Base-by-base conservation (phyloP, 2,329 filamentous ascomycete genomes). In the Knoxdaviesia capensis region DNA sequence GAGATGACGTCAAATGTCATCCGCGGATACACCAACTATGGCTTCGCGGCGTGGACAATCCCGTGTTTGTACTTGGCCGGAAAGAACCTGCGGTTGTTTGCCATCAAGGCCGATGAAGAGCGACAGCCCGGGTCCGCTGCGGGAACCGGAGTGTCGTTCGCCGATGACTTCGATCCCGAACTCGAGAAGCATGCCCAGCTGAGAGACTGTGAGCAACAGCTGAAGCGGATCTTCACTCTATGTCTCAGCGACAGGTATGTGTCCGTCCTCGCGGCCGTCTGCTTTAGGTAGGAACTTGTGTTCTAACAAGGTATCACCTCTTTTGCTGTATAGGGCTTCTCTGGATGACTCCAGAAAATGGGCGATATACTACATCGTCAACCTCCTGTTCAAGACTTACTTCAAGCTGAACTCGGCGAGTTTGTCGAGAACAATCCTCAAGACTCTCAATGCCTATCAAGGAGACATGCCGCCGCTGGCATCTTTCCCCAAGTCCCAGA, bases 321-420 rank as follows among this genome's bases (percentile, higher is more conserved):
- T 41, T 9, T 40, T 5, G 40, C 52, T 55, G 34, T 36, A 42
- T 52, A 88, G 84, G 59, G 81, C 82, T 46, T 77, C 81, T 9
- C 65, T 94, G 38, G 77, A 86, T 53, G 81, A 93, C 52, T 94
- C 88, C 6, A 77, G 90, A 43, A 98, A 96, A 71, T 98, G 90
- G 90, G 92, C 85, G 6, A 82, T 94, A 39, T 98, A 98, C 63
- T 87, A 86, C 57, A 79, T 88, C 49, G 85, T 87, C 53, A 96
- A 94, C 55, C 70, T 98, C 6, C 68, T 94, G 9, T 98, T 98
- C 73, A 96, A 96, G 61, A 96, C 87, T 1, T 94, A 96, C 59
- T 98, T 98, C 66, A 92, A 84, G 64, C 67, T 96, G 48, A 94
- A 93, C 60, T 83, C 81, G 33, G 80, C 92, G 44, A 77, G 76